Conservation (phyloP, 2,329 filamentous ascomycete species). For the Pseudodiploospora longispora region DNA sequence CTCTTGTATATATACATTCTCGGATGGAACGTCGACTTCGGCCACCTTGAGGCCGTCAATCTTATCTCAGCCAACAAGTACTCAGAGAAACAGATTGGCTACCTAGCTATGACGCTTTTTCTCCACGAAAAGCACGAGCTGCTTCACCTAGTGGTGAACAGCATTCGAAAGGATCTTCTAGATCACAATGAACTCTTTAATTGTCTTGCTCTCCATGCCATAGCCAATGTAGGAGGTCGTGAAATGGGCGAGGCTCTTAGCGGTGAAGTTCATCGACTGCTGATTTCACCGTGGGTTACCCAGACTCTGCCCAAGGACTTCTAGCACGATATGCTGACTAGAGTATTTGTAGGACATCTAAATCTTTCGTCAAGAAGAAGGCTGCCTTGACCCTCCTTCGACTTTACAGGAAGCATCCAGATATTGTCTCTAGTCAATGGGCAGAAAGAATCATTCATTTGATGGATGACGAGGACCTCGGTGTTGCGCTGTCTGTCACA, state of each 20-base stretch:
- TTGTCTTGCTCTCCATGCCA: constrained; percentile 90
- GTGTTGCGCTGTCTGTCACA: constrained; percentile 89
- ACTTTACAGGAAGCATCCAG: constrained; percentile 87
- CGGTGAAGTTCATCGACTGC: constrained; percentile 80
- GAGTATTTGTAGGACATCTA: constrained; percentile 49
- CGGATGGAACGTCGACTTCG: constrained; percentile 98
- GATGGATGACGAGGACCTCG: constrained; percentile 93
- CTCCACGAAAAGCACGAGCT: constrained; percentile 96
- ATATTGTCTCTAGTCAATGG: constrained; percentile 94
- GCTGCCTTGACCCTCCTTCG: constrained; percentile 87
- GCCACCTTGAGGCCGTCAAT: constrained; percentile 95
- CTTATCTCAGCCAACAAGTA: constrained; percentile 95
- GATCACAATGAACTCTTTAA: constrained; percentile 98
- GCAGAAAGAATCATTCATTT: constrained; percentile 96
- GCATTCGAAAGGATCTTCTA: constrained; percentile 89
- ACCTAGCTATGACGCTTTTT: constrained; percentile 94
- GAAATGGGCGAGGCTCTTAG: constrained; percentile 96
- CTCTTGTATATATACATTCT: constrained; percentile 98
- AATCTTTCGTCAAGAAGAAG: constrained; percentile 99
- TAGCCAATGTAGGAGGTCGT: constrained; percentile 91
- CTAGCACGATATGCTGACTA: constrained; percentile 5
- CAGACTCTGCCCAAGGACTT: neutral
- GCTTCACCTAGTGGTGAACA: constrained; percentile 93
- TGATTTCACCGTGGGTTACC: constrained; percentile 79
- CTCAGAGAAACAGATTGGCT: constrained; percentile 98